These are phyloP conservation scores for Naumovozyma castellii DNA, from an alignment of 805 yeast genomes.

Conservation along the genomic window DNA sequence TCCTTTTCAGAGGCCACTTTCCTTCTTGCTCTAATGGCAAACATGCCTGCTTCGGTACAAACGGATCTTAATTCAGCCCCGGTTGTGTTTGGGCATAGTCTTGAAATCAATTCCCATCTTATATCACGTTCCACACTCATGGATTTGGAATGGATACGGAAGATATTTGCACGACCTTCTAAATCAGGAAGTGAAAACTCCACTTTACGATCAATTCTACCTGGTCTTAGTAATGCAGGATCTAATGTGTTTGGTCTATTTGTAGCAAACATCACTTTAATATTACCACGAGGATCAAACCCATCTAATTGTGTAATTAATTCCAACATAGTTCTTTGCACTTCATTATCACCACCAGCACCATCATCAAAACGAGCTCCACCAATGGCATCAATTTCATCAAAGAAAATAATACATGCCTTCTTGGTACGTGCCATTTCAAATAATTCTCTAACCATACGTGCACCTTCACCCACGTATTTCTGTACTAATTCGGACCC, in stretches of 20 bases:
- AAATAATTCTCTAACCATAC: constrained; percentile 97
- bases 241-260: constrained; percentile 96
- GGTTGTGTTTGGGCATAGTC: constrained; percentile 95
- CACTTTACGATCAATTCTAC: constrained; percentile 97
- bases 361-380: constrained; percentile 99
- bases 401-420: constrained; percentile 96
- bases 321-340: constrained; percentile 97
- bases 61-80: constrained; percentile 98
- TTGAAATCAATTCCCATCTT: constrained; percentile 95
- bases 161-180: constrained; percentile 96
- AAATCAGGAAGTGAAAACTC: constrained; percentile 94
- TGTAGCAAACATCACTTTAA: constrained; percentile 98
- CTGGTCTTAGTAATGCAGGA: constrained; percentile 96
- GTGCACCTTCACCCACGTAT: constrained; percentile 98
- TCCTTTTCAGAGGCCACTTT: constrained; percentile 98
- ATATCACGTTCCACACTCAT: constrained; percentile 97
- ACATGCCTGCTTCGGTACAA: constrained; percentile 99
- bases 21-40: constrained; percentile 96
- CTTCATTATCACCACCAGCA: constrained; percentile 99
- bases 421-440: constrained; percentile 99
- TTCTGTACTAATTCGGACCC: constrained; percentile 98
- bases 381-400: constrained; percentile 98
- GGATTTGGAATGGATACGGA: constrained; percentile 92
- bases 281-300: constrained; percentile 96
- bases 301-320: constrained; percentile 96